Evolutionary conservation across 331 rosid genomes (phyloP), one percentile per base, ranked within the genome.

Genomic region (Ulmus americana): DNA sequence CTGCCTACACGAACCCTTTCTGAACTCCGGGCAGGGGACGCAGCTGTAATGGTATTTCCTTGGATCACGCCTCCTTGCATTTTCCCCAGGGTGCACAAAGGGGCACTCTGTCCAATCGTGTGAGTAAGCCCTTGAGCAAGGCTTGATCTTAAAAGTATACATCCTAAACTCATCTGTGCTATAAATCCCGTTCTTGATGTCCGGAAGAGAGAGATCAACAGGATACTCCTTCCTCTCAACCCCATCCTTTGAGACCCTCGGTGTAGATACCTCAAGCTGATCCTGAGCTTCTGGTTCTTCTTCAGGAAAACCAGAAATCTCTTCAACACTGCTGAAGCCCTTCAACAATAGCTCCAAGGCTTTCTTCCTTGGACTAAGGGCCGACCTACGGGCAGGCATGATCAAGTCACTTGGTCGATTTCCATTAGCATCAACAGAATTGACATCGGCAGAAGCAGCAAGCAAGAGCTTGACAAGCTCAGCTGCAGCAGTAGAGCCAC

Each of bases 21-120:
- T 72, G 55, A 87, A 90, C 72, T 90, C 95, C 0, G 95, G 97
- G 63, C 95, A 90, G 41, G 89, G 91, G 60, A 90, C 97, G 14
- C 97, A 90, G 70, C 91, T 90, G 47, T 90, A 88, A 46, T 79
- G 82, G 63, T 77, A 88, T 70, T 84, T 85, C 82, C 82, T 71
- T 0, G 88, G 97, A 76, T 90, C 97, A 4, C 97, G 84, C 14
- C 95, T 80, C 83, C 95, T 84, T 0, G 97, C 95, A 52, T 88
- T 90, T 62, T 90, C 97, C 12, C 97, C 97, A 0, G 95, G 97
- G 85, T 90, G 97, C 64, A 82, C 95, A 65, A 83, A 90, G 2
- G 97, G 97, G 45, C 97, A 90, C 85, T 87, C 95, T 1, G 95
- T 90, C 95, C 97, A 90, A 65, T 90, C 97, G 28, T 90, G 97